Evolutionary conservation across 2,329 filamentous ascomycete genomes (phyloP).

Genomic region (Colletotrichum musicola): DNA sequence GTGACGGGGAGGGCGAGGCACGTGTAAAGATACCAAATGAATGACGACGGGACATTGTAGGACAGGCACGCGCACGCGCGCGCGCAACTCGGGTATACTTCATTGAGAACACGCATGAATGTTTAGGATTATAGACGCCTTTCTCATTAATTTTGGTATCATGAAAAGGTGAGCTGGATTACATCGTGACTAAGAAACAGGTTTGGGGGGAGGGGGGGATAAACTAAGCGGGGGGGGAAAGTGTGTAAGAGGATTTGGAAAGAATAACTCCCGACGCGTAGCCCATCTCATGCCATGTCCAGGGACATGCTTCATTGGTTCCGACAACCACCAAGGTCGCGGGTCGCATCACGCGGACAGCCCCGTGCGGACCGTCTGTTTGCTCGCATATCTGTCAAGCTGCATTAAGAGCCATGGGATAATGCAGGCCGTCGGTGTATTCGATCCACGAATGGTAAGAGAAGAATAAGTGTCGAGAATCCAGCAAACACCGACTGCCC

Average conservation of each 20-base stretch:
- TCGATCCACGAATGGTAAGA: conserved; percentile 18
- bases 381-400: conserved; percentile 32
- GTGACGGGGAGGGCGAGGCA: neutral
- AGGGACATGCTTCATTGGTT: neutral
- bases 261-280: conserved; percentile 33
- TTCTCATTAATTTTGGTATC: conserved; percentile 61
- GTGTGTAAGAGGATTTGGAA: conserved; percentile 38
- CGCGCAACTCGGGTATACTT: conserved; percentile 2
- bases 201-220: conserved; percentile 4
- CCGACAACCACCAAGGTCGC: conserved; percentile 1
- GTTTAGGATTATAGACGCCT: conserved; percentile 37
- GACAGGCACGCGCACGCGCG: neutral
- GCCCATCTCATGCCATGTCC: conserved; percentile 23
- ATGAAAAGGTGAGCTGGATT: conserved; percentile 59
- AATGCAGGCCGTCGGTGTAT: conserved; percentile 19
- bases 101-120: conserved; percentile 27
- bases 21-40: conserved; percentile 38
- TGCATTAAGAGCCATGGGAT: conserved; percentile 14
- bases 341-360: conserved; percentile 1
- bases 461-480: conserved; percentile 40
- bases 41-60: conserved; percentile 7
- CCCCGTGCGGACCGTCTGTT: conserved; percentile 6
- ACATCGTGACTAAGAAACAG: conserved; percentile 54
- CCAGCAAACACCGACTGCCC: conserved; percentile 42
- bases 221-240: conserved; percentile 38